Conservation (phyloP, 2,329 filamentous ascomycete genomes). For the Tolypocladium endophyticum region DNA sequence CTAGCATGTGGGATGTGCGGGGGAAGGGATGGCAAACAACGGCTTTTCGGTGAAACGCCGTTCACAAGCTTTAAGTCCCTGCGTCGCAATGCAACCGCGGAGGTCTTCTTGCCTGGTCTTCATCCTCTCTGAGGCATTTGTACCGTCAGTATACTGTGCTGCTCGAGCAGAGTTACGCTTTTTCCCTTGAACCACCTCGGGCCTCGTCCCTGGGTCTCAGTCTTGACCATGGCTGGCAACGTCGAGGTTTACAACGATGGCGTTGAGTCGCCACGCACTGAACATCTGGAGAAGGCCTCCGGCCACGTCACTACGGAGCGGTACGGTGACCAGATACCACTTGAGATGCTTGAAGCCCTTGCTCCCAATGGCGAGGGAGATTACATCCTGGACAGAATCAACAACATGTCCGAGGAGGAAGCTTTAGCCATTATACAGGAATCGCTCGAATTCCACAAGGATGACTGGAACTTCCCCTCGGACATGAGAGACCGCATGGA, state of each 20-base stretch:
- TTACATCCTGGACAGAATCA: constrained; percentile 29
- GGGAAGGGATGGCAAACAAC: neutral
- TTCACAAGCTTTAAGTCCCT: neutral
- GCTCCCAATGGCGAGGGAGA: constrained; percentile 28
- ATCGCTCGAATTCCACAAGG: constrained; percentile 25
- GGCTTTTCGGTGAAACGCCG: neutral
- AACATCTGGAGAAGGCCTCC: constrained; percentile 1
- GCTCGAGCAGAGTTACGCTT: neutral
- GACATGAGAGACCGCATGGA: constrained; percentile 31
- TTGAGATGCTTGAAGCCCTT: constrained; percentile 26
- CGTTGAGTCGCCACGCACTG: neutral
- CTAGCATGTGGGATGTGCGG: neutral
- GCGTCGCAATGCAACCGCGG: neutral
- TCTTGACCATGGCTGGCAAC: neutral
- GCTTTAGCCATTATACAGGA: constrained; percentile 27
- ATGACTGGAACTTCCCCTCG: constrained; percentile 33
- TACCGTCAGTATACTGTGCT: neutral
- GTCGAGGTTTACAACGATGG: neutral
- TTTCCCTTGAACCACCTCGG: neutral
- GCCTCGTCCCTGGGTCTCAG: neutral
- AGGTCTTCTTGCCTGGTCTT: neutral
- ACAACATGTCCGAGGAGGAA: constrained; percentile 30
- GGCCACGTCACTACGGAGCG: neutral
- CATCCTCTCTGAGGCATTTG: neutral
- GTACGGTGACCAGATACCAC: constrained; percentile 25